Evolutionary conservation across 331 rosid species (phyloP).

Genomic region (Pyracantha coccinea): DNA sequence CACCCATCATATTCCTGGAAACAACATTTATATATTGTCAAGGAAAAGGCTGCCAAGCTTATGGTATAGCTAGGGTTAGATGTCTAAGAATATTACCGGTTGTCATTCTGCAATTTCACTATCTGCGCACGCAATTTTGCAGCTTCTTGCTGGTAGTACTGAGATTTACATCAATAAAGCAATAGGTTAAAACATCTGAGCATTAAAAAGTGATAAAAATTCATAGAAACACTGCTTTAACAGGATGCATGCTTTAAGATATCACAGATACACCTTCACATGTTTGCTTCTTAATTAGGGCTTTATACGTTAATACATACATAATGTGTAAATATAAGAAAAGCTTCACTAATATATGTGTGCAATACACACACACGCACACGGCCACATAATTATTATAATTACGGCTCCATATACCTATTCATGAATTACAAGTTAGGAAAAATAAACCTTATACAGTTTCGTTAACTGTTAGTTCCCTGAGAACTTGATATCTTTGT

Average conservation of each 20-base stretch:
- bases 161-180: constrained; percentile 11
- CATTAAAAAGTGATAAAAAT: neutral
- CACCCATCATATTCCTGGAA: constrained; percentile 71
- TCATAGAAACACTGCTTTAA: neutral
- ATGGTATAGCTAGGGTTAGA: neutral
- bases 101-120: constrained; percentile 54
- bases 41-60: neutral
- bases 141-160: constrained; percentile 91
- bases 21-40: neutral
- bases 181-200: neutral
- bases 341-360: too few species aligned
- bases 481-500: neutral
- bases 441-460: neutral
- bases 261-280: neutral
- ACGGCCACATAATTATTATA: neutral
- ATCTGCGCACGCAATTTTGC: constrained; percentile 67
- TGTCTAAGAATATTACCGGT: constrained; percentile 36
- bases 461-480: neutral
- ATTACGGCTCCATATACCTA: neutral
- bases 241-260: neutral
- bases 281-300: neutral
- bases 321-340: too few species aligned
- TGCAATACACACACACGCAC: neutral
- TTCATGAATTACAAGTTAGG: neutral
- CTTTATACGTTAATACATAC: neutral